Conservation (phyloP, 257 asterid genomes). For the Coffea canephora region DNA sequence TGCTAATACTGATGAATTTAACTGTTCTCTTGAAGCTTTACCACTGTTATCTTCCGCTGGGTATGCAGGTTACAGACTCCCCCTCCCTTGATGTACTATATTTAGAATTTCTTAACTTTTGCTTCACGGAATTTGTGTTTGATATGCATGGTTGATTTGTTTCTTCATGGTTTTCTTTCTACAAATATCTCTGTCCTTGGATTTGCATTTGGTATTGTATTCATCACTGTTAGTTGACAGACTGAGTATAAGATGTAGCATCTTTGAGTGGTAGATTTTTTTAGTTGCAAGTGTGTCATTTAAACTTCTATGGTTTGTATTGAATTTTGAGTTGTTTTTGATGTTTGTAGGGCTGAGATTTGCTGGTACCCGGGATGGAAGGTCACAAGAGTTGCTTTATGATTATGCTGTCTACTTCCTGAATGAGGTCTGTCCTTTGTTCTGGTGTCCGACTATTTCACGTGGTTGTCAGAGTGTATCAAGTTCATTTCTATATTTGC, state of each 20-base stretch:
- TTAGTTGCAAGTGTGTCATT: background rate
- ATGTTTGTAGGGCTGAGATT: conserved; percentile 68
- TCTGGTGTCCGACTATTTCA: conserved; percentile 10
- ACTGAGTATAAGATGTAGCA: background rate
- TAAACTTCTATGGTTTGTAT: no score
- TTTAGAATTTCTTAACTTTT: background rate
- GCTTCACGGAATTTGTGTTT: background rate
- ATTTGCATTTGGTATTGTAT: background rate
- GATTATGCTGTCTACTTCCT: conserved; percentile 79
- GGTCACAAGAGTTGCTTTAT: conserved; percentile 85
- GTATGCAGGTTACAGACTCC: background rate
- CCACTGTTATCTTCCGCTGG: background rate
- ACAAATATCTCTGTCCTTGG: background rate
- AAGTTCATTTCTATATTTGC: conserved; percentile 33
- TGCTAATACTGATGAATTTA: background rate
- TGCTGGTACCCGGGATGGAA: conserved; percentile 95
- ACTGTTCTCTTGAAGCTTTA: background rate
- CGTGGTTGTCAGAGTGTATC: conserved; percentile 16
- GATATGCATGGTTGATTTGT: background rate
- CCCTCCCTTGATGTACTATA: background rate
- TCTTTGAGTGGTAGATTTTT: background rate
- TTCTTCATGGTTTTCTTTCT: background rate
- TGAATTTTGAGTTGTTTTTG: background rate
- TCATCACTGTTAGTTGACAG: background rate
- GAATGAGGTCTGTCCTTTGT: conserved; percentile 66